Percentiles rank a stretch among this genome's conserved stretches.
Conservation (phyloP, 176 grass and related monocot species). For the Zoysia japonica region DNA sequence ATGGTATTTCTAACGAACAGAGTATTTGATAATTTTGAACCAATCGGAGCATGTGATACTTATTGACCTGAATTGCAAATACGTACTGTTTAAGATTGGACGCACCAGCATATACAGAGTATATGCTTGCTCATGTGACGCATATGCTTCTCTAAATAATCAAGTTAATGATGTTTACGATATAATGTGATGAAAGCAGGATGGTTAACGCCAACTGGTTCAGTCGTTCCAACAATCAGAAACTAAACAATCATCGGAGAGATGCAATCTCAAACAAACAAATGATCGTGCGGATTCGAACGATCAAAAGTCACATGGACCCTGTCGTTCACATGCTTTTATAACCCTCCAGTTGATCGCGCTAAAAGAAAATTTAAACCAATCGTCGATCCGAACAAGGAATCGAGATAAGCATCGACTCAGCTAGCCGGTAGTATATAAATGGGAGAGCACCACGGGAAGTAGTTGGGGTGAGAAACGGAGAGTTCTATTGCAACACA, state of each 20-base stretch:
- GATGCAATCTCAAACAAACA: not conserved
- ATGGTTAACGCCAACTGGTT: not conserved
- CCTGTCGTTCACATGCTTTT: not conserved
- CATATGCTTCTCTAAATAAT: not conserved
- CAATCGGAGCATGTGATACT: not conserved
- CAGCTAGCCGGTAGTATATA: conserved; percentile 22
- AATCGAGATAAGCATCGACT: not conserved
- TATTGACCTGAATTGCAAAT: not conserved
- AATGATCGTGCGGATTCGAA: not conserved
- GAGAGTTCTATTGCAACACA: conserved; percentile 1
- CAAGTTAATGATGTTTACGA: not conserved
- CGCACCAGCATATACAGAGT: not conserved
- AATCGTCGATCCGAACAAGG: not conserved
- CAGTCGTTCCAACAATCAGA: not conserved
- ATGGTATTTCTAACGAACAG: not conserved
- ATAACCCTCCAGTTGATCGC: not conserved
- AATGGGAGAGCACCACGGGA: conserved; percentile 1
- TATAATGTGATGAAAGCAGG: not conserved
- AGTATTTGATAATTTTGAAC: not conserved
- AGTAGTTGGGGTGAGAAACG: not conserved
- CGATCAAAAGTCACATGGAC: not conserved
- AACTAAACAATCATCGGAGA: not conserved
- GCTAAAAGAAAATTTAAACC: not conserved
- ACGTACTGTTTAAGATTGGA: not conserved
- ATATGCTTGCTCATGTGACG: not conserved